A percentile compares a stretch with the other conserved stretches of the same genome.
phyloP scores from a whole-genome alignment of 2,329 filamentous ascomycete genomes.

The Aspergillus sp. region DNA sequence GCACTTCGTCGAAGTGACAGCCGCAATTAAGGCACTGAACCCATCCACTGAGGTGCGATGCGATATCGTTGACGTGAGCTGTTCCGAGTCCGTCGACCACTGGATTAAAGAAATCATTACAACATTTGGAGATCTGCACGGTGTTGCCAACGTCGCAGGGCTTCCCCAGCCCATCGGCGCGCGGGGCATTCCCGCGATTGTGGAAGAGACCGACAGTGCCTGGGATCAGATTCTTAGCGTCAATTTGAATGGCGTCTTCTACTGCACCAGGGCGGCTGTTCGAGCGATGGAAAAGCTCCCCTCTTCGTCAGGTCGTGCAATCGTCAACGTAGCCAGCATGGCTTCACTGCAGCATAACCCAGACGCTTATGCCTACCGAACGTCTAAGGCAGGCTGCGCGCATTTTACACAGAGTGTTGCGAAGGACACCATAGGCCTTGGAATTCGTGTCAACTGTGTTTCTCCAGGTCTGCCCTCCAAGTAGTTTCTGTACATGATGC shows the following conservation, averaged over 20 bases:
- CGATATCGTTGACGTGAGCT: constrained; percentile 10
- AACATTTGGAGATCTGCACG: constrained; percentile 13
- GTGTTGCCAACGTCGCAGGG: constrained; percentile 15
- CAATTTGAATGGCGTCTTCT: constrained; percentile 17
- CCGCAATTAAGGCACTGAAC: constrained; percentile 9
- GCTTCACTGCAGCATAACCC: constrained; percentile 10
- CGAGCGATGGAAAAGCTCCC: constrained; percentile 11
- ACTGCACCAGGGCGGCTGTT: constrained; percentile 11
- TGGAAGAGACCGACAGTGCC: constrained; percentile 11
- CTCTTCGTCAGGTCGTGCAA: constrained; percentile 2
- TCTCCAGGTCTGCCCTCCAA: constrained; percentile 45
- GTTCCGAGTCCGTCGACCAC: constrained; percentile 5
- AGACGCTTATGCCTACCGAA: constrained; percentile 15
- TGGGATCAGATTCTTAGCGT: constrained; percentile 12
- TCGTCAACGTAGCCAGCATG: constrained; percentile 17
- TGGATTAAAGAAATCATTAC: constrained; percentile 10
- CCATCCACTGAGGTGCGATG: constrained; percentile 10
- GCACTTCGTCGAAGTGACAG: constrained; percentile 5
- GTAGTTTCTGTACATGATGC: neutral
- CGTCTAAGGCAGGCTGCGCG: constrained; percentile 14
- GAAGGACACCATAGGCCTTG: constrained; percentile 7
- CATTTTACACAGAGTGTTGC: constrained; percentile 15
- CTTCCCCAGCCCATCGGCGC: constrained; percentile 10
- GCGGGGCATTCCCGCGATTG: constrained; percentile 7
- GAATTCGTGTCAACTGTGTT: constrained; percentile 59